These are phyloP conservation scores for Spinacia oleracea DNA, from an alignment of 179 eudicot genomes.

Conservation along the genomic window DNA sequence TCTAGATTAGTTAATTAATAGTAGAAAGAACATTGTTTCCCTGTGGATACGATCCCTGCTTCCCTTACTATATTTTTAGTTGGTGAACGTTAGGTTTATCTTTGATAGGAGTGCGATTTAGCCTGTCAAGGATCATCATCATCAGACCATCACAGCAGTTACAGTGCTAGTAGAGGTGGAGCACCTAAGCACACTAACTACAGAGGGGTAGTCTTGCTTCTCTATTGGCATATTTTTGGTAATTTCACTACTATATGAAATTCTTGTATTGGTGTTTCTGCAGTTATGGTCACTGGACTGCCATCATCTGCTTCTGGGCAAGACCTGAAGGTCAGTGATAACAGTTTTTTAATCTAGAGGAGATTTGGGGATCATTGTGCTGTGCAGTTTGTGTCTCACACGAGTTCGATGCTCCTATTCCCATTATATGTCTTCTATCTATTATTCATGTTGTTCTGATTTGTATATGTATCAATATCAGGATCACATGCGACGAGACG, in stretches of 20 bases:
- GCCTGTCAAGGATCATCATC: constrained; percentile 64
- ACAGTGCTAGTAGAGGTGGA: constrained; percentile 62
- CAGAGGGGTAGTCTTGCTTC: constrained; percentile 53
- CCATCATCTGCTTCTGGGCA: constrained; percentile 98
- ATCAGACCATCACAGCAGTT: constrained; percentile 63
- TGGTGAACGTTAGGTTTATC: no score
- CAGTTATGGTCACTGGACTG: constrained; percentile 81
- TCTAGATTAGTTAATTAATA: no score
- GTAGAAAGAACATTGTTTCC: no score
- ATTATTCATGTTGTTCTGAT: background rate
- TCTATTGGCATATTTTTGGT: background rate
- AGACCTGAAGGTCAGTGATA: constrained; percentile 76
- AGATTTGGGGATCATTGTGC: background rate
- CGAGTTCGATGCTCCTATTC: background rate
- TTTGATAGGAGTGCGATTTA: no score
- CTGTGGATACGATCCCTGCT: no score
- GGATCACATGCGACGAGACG: constrained; percentile 98
- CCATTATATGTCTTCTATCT: background rate
- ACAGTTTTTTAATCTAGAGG: background rate
- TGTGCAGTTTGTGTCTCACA: background rate
- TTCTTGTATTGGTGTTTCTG: constrained; percentile 16
- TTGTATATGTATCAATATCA: constrained; percentile 12
- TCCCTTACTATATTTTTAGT: no score
- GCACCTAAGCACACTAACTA: constrained; percentile 69
- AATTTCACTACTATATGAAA: background rate